Conservation (phyloP, 495 filamentous ascomycete species). For the Xylaria flabelliformis region DNA sequence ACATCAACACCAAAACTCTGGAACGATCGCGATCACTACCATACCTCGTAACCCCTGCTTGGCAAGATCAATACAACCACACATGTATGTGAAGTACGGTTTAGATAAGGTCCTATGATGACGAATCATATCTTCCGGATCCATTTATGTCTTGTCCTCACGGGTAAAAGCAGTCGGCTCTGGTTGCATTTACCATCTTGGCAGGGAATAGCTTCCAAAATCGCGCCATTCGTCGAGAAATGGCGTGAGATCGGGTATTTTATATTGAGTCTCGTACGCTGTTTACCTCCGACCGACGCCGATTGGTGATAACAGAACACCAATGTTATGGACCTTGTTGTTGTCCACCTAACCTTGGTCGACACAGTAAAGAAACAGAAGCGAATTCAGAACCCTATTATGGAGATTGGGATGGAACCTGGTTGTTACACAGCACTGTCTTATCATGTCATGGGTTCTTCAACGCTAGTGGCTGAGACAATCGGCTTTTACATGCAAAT, state of each 20-base stretch:
- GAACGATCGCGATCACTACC: slow-evolving; percentile 9
- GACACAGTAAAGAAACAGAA: neutral
- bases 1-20: neutral
- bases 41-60: neutral
- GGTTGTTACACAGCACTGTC: no score
- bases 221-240: slow-evolving; percentile 10
- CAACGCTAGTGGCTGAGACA: neutral
- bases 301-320: neutral
- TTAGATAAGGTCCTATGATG: neutral
- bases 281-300: neutral
- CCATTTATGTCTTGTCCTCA: neutral
- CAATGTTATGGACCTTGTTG: neutral
- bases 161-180: no score
- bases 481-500: neutral
- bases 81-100: neutral
- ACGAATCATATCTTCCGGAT: neutral
- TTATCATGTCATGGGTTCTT: neutral
- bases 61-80: slow-evolving; percentile 5
- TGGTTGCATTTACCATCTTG: neutral
- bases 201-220: neutral
- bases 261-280: neutral
- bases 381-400: neutral
- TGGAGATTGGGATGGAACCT: neutral
- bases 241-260: neutral
- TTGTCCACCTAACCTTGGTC: neutral